phyloP scores from a whole-genome alignment of 1,284 basidiomycete genomes.

The Papiliotrema nemorosa region DNA sequence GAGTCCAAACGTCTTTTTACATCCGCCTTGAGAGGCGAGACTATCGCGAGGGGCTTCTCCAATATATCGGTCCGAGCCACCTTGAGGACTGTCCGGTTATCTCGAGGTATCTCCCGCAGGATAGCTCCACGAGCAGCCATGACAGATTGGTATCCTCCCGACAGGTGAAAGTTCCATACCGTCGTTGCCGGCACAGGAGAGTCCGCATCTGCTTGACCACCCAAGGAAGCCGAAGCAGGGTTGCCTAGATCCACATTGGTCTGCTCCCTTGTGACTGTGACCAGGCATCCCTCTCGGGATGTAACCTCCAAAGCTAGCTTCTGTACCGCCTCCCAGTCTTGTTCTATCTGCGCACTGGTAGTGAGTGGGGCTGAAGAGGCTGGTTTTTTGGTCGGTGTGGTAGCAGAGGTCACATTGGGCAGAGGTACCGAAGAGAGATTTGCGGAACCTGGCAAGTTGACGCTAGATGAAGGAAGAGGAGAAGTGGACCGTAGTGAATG shows the following conservation, averaged over 20 bases:
- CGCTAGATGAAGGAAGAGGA: slow-evolving; percentile 11
- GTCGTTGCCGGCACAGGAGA: slow-evolving; percentile 13
- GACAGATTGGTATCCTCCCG: slow-evolving; percentile 87
- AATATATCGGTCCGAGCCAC: slow-evolving; percentile 89
- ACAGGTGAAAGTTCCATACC: slow-evolving; percentile 82
- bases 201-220: background rate
- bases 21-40: slow-evolving; percentile 78
- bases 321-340: slow-evolving; percentile 65
- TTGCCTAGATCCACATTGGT: slow-evolving; percentile 10
- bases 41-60: slow-evolving; percentile 64
- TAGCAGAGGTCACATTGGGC: slow-evolving; percentile 20
- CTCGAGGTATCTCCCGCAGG: slow-evolving; percentile 79
- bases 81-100: slow-evolving; percentile 81
- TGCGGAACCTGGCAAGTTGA: slow-evolving; percentile 14
- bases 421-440: slow-evolving; percentile 12
- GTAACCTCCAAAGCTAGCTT: slow-evolving; percentile 75
- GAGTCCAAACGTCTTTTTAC: slow-evolving; percentile 85
- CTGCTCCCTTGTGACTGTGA: slow-evolving; percentile 66
- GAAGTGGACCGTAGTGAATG: slow-evolving; percentile 9
- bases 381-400: slow-evolving; percentile 11
- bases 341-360: slow-evolving; percentile 29
- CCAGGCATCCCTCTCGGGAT: slow-evolving; percentile 73
- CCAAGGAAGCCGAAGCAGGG: background rate
- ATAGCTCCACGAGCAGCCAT: slow-evolving; percentile 85
- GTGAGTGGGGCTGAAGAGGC: slow-evolving; percentile 13